Conservation (phyloP, 163 green algal genomes). For the Volvox carteri region DNA sequence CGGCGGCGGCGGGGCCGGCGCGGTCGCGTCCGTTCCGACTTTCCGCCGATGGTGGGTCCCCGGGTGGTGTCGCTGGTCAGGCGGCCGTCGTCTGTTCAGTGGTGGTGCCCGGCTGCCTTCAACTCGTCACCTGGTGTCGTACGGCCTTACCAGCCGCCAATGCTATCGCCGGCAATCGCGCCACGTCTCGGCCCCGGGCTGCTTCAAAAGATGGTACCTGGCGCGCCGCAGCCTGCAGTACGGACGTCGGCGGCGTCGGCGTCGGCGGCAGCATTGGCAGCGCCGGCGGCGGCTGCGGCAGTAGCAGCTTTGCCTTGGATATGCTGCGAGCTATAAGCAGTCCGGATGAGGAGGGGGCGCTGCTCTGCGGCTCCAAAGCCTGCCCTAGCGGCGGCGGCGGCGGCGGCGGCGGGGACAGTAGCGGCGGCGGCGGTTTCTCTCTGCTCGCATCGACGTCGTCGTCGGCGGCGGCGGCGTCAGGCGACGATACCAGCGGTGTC, state of each 20-base stretch:
- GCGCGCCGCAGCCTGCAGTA: not conserved
- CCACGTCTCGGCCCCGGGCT: no score
- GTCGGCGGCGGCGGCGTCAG: not conserved
- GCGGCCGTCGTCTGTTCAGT: not conserved
- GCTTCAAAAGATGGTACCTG: no score
- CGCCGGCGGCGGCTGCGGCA: not conserved
- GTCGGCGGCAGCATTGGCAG: not conserved
- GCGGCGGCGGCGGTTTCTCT: not conserved
- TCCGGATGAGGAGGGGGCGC: not conserved
- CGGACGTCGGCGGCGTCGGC: not conserved
- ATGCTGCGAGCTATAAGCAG: not conserved
- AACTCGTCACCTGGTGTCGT: constrained; percentile 19
- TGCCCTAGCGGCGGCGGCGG: not conserved
- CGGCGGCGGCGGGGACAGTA: not conserved
- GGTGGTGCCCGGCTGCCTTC: constrained; percentile 20
- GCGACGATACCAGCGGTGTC: not conserved
- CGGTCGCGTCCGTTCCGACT: not conserved
- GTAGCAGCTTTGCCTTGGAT: not conserved
- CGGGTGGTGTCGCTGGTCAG: no score
- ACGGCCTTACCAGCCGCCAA: not conserved
- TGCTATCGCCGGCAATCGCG: not conserved
- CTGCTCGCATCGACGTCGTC: no score
- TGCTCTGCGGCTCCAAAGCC: not conserved
- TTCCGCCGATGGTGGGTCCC: not conserved
- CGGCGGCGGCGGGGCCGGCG: not conserved